A percentile compares a stretch with the other conserved stretches of the same genome.
phyloP scores from a whole-genome alignment of 331 rosid species.

The Malus hybrid region DNA sequence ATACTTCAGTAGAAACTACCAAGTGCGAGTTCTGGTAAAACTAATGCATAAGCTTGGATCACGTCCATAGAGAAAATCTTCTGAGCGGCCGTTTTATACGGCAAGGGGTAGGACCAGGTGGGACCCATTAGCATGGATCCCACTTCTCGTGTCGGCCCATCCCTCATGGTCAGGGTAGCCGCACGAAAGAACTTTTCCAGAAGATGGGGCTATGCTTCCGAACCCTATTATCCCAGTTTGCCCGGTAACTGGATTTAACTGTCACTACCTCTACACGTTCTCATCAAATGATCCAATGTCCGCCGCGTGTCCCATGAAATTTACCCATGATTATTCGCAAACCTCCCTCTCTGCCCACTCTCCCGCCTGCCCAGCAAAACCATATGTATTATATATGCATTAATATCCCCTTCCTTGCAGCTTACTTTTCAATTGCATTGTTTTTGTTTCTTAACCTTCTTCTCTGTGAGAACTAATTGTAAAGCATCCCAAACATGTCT shows the following conservation, averaged over 20 bases:
- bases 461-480: background rate
- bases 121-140: no score
- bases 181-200: no score
- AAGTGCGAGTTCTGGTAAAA: background rate
- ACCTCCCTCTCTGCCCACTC: background rate
- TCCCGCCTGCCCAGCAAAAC: background rate
- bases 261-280: background rate
- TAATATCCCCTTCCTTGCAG: background rate
- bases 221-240: background rate
- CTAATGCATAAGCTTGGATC: background rate
- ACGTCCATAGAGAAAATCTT: background rate
- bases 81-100: no score
- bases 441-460: background rate
- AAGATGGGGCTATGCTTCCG: no score
- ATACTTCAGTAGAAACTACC: background rate
- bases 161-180: no score
- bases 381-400: background rate
- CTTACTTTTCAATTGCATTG: background rate
- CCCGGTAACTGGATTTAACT: background rate
- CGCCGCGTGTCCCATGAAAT: background rate
- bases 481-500: conserved; percentile 12
- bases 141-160: rapidly evolving
- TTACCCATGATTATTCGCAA: background rate
- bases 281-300: no score
- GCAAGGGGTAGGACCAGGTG: no score